Evolutionary conservation across 306 rosid species (phyloP).

Genomic region (Abrus pulchellus): DNA sequence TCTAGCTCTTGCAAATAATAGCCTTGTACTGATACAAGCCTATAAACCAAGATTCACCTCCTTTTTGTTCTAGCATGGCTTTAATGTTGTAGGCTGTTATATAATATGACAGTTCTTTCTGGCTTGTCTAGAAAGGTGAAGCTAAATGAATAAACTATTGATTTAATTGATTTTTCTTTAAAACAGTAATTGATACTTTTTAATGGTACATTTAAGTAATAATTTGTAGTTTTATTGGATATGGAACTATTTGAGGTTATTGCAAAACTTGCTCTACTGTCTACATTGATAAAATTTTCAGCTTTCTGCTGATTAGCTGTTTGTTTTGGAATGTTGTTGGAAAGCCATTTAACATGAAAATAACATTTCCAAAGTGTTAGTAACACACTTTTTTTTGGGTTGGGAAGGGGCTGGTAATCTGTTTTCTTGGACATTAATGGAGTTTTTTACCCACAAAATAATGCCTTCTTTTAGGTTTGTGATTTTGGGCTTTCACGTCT

Average conservation of each 20-base stretch:
- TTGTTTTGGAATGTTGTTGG: conserved; percentile 22
- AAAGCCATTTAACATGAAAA: conserved; percentile 32
- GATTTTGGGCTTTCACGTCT: conserved; percentile 98
- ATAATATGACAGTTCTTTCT: conserved; percentile 14
- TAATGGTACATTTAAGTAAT: conserved; percentile 10
- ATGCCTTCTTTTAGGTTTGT: conserved; percentile 70
- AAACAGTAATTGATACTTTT: conserved; percentile 7
- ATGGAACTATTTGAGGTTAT: conserved; percentile 1
- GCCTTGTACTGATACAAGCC: conserved; percentile 27
- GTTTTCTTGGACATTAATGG: conserved; percentile 15
- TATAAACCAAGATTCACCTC: not conserved
- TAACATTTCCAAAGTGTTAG: conserved; percentile 1
- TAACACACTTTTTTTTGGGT: not conserved
- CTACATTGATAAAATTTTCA: conserved; percentile 33
- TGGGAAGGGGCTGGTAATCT: not conserved
- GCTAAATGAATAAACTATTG: not conserved
- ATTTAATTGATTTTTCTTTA: conserved; percentile 40
- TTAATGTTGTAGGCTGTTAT: conserved; percentile 1
- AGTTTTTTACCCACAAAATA: not conserved
- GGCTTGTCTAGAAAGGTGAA: conserved; percentile 17
- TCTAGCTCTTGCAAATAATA: conserved; percentile 36
- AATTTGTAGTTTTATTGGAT: conserved; percentile 33
- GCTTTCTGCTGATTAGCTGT: conserved; percentile 30
- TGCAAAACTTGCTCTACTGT: conserved; percentile 26
- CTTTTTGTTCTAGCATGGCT: conserved; percentile 37